Evolutionary conservation across 257 asterid species (phyloP), one percentile per base, ranked within the genome.

Genomic region (Anisodus tanguticus): DNA sequence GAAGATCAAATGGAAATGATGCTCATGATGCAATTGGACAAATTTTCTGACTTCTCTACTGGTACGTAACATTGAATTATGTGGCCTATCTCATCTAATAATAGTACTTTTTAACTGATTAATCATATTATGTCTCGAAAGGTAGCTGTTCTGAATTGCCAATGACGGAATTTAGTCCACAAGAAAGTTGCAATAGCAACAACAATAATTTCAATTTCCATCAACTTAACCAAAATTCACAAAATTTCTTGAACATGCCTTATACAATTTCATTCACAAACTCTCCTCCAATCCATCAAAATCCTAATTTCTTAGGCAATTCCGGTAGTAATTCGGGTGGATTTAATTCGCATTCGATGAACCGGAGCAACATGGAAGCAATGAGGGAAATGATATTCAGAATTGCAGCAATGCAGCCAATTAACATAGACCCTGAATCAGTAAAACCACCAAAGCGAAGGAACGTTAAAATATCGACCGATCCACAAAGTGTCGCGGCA

Each of bases 401-500:
- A 45, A 93, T 96, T 0, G 99, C 99, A 11, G 96, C 98, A 81
- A 94, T 94, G 99, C 99, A 96, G 85, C 98, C 99, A 8, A 91
- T 96, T 63, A 92, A 96, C 86, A 92, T 94, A 1, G 98, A 96
- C 83, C 99, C 97, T 8, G 98, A 96, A 63, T 81, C 95, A 0
- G 99, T 94, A 9, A 96, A 94, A 81, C 97, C 97, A 45, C 99
- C 99, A 45, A 94, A 93, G 88, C 86, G 98, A 79, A 90, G 94
- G 83, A 96, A 96, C 70, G 99, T 96, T 63, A 94, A 86, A 91
- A 96, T 96, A 87, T 96, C 99, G 6, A 93, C 89, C 0, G 99
- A 96, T 90, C 99, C 99, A 0, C 99, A 96, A 76, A 94, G 98
- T 80, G 97, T 96, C 62, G 98, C 99, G 57, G 98, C 99, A 53